phyloP scores from a whole-genome alignment of 2,329 filamentous ascomycete species.

The Drechslerella dactyloides region DNA sequence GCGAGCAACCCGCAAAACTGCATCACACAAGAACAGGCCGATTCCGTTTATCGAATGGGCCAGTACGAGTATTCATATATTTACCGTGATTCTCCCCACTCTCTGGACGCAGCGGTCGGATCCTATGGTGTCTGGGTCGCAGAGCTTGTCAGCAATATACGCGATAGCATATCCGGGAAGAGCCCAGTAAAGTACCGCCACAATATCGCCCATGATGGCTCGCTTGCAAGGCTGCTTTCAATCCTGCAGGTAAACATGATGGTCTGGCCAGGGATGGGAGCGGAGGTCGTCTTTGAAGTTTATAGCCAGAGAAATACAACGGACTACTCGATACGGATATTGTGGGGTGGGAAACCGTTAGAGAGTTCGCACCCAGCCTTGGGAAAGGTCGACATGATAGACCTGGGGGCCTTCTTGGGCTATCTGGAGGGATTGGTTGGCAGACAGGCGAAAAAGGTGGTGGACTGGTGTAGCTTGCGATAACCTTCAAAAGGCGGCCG shows the following conservation, averaged over 20 bases:
- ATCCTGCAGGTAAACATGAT: slow-evolving; percentile 75
- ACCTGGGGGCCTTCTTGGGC: slow-evolving; percentile 67
- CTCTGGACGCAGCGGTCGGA: slow-evolving; percentile 68
- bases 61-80: slow-evolving; percentile 82
- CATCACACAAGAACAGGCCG: slow-evolving; percentile 67
- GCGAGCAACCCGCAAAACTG: slow-evolving; percentile 64
- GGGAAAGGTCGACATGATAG: slow-evolving; percentile 74
- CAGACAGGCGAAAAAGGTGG: slow-evolving; percentile 5
- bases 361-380: slow-evolving; percentile 66
- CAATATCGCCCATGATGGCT: slow-evolving; percentile 82
- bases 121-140: slow-evolving; percentile 76
- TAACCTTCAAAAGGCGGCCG: no score
- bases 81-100: slow-evolving; percentile 71
- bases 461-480: slow-evolving; percentile 13
- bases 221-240: slow-evolving; percentile 70
- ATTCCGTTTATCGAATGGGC: slow-evolving; percentile 76
- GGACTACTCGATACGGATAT: slow-evolving; percentile 67
- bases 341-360: slow-evolving; percentile 73
- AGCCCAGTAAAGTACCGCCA: slow-evolving; percentile 68
- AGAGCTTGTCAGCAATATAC: slow-evolving; percentile 72
- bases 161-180: slow-evolving; percentile 61
- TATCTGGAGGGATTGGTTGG: slow-evolving; percentile 78
- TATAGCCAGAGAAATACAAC: slow-evolving; percentile 61
- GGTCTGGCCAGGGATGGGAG: slow-evolving; percentile 85
- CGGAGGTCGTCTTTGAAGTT: slow-evolving; percentile 78